Percentiles rank a stretch among this genome's conserved stretches.
phyloP scores from a whole-genome alignment of 1,284 basidiomycete species.

The Paramarasmius palmivorus region DNA sequence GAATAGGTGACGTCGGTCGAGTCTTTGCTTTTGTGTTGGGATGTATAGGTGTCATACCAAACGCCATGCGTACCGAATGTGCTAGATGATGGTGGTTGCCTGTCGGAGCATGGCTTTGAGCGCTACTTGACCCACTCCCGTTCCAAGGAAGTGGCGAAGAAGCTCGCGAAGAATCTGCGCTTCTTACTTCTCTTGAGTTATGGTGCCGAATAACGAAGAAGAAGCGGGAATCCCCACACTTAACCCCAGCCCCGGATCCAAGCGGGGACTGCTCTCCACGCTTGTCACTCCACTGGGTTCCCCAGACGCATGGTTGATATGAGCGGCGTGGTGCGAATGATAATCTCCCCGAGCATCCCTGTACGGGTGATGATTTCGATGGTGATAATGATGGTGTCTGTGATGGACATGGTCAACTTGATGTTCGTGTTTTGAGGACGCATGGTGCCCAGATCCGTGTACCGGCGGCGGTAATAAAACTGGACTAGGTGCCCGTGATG shows the following conservation, averaged over 20 bases:
- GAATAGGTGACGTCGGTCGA: slow-evolving; percentile 17
- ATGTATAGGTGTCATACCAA: slow-evolving; percentile 87
- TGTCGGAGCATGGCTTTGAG: slow-evolving; percentile 9
- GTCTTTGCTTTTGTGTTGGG: slow-evolving; percentile 15
- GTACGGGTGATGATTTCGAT: slow-evolving; percentile 16
- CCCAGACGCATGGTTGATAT: slow-evolving; percentile 19
- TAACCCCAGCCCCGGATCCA: slow-evolving; percentile 24
- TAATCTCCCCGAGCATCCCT: slow-evolving; percentile 10
- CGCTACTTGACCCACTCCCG: slow-evolving; percentile 12
- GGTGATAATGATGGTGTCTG: slow-evolving; percentile 30
- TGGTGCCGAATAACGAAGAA: background rate
- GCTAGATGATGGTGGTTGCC: slow-evolving; percentile 65
- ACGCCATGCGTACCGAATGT: slow-evolving; percentile 79
- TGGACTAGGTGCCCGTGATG: slow-evolving; percentile 68
- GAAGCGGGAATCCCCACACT: slow-evolving; percentile 36
- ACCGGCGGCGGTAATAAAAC: slow-evolving; percentile 59
- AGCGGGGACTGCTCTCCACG: slow-evolving; percentile 49
- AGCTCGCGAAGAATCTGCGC: slow-evolving; percentile 5
- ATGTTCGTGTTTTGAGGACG: slow-evolving; percentile 16
- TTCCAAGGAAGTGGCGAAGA: slow-evolving; percentile 2
- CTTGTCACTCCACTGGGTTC: slow-evolving; percentile 48
- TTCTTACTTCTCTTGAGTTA: background rate
- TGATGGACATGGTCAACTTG: slow-evolving; percentile 25
- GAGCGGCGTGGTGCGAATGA: slow-evolving; percentile 13
- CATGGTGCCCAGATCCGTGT: slow-evolving; percentile 27